These are phyloP conservation scores for Rhodomyrtus tomentosa DNA, from an alignment of 345 rosid genomes.

Conservation along the genomic window DNA sequence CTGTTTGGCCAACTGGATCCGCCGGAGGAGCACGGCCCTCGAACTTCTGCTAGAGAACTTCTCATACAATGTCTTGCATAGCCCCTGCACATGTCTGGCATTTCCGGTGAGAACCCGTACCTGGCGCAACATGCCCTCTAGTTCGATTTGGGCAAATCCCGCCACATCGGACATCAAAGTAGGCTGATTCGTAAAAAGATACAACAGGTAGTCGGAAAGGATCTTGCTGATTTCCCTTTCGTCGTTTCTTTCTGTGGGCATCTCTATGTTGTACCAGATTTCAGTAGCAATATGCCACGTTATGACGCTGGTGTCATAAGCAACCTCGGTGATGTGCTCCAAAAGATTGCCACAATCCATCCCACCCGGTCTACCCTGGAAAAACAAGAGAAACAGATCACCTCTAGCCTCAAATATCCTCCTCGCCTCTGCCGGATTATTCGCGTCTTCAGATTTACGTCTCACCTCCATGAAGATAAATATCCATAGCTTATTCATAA, in stretches of 20 bases:
- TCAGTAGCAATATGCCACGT: not conserved
- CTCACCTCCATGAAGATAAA: not conserved
- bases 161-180: not conserved
- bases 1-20: not conserved
- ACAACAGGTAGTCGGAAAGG: not conserved
- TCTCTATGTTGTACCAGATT: not conserved
- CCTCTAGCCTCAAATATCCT: not conserved
- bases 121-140: too few species aligned
- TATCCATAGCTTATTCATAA: not conserved
- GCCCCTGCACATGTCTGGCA: not conserved
- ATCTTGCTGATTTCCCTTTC: not conserved
- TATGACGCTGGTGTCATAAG: not conserved
- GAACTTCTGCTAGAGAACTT: too few species aligned
- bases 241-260: rapidly evolving
- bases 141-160: not conserved
- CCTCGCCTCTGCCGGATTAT: rapidly evolving
- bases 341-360: not conserved
- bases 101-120: not conserved
- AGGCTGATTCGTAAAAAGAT: not conserved
- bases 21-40: rapidly evolving
- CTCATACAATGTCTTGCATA: not conserved
- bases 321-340: rapidly evolving
- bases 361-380: not conserved
- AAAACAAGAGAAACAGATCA: not conserved
- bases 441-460: rapidly evolving